A percentile compares a stretch with the other conserved stretches of the same genome.
Evolutionary conservation across 805 yeast species (phyloP).

Genomic region (Phaffomyces opuntiae): DNA sequence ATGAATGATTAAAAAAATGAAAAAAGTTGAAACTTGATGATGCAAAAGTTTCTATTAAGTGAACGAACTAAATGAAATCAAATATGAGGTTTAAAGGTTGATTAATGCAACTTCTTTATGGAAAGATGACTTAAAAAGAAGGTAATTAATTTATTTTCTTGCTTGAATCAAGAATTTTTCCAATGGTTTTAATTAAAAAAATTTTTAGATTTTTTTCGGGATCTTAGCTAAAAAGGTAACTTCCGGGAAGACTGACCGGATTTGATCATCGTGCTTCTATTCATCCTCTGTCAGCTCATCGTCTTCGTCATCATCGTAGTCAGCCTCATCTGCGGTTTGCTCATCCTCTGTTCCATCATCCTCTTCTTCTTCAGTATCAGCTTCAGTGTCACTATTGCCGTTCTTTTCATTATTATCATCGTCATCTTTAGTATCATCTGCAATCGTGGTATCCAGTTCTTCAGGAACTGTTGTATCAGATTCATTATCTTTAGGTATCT

Average conservation of each 20-base stretch:
- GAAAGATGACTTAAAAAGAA: not conserved
- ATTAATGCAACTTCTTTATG: not conserved
- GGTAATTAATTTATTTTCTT: not conserved
- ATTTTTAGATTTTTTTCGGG: not conserved
- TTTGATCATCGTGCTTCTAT: constrained; percentile 1
- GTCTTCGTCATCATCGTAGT: not conserved
- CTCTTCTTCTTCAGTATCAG: constrained; percentile 1
- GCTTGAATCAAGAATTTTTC: not conserved
- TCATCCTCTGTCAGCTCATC: constrained; percentile 5
- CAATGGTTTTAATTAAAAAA: not conserved
- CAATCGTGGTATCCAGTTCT: not conserved
- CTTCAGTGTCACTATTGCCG: constrained; percentile 5
- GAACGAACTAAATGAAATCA: constrained; percentile 5
- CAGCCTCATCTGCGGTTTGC: constrained; percentile 3
- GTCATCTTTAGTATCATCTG: not conserved
- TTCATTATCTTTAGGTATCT: not conserved
- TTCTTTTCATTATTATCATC: constrained; percentile 4
- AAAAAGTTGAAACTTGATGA: not conserved
- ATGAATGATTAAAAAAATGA: not conserved
- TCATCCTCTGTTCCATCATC: constrained; percentile 5
- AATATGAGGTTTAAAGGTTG: not conserved
- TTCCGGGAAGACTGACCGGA: constrained; percentile 2
- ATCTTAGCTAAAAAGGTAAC: constrained; percentile 2
- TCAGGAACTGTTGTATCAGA: not conserved
- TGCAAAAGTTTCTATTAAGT: constrained; percentile 1